Base-by-base conservation (phyloP, 176 grass and related monocot genomes). In the Aegilops sharonensis region DNA sequence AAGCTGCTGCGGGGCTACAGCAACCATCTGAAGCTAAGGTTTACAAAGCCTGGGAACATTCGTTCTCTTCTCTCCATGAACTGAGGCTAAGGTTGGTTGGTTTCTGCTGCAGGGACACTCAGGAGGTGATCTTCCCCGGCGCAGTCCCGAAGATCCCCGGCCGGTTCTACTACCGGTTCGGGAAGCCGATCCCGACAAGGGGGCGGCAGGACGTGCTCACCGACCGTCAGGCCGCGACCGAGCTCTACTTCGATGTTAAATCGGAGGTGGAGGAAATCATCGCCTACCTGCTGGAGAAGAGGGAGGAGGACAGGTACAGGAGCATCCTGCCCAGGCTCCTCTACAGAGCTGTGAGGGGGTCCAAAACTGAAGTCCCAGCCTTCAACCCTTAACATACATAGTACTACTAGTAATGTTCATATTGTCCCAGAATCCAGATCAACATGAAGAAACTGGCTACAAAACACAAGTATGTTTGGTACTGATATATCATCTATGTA, bases 131-230 rank as follows among this genome's bases (percentile, higher is more conserved):
- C 32, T 89, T 91, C 65, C 89, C 92, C 3, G 89, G 87, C 1
- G 48, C 86, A n/a, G 40, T 27, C 27, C 78, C 86, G 21, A 94
- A 92, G 40, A 64, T 90, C 57, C 90, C 93, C 0, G 90, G 93
- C 9, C 84, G 93, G 29, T 94, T 94, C 25, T 94, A 94, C 72
- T 94, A 92, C 86, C 87, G 86, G 23, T 94, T 94, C 27, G 93
- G 93, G 30, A 94, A 94, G 29, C 93, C 93, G n/a, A 88, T 94
- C 37, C 79, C 39, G 14, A 92, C 87, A 18, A 85, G 29, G 5
- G 81, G 69, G 4, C 82, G 80, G 72, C 73, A 89, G 14, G 82
- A 83, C 27, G 21, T 94, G 42, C 42, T 94, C 68, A 82, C 67
- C 31, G 84, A 92, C 56, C 89, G 79, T 78, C 57, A 80, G 48